Conservation (phyloP, 345 rosid genomes). For the Garcia nutans region DNA sequence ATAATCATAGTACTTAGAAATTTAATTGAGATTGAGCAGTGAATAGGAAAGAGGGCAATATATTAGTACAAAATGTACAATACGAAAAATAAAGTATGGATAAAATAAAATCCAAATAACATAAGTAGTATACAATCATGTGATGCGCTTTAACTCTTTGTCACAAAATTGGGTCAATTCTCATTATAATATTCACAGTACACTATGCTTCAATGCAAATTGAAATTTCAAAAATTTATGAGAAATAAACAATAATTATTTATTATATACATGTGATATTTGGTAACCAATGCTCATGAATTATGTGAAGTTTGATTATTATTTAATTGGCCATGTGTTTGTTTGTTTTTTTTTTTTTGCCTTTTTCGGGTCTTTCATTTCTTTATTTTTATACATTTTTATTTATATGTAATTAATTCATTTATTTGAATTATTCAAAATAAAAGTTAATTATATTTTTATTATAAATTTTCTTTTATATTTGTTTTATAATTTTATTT, state of each 20-base stretch:
- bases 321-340: constrained; percentile 1
- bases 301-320: neutral
- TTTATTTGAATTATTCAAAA: neutral
- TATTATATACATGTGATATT: neutral
- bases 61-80: no score
- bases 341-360: neutral
- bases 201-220: neutral
- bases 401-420: neutral
- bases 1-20: no score
- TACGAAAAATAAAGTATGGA: neutral
- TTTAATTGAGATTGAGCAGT: no score
- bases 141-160: neutral
- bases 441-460: no score
- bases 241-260: neutral
- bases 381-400: neutral
- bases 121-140: neutral
- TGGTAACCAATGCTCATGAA: neutral
- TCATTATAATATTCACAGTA: neutral
- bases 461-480: no score
- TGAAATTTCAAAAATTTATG: neutral
- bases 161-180: neutral
- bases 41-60: neutral
- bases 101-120: neutral
- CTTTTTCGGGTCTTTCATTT: no score
- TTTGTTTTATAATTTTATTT: no score